Evolutionary conservation across 805 yeast species (phyloP).

Genomic region (Cyberlindnera saturnus): DNA sequence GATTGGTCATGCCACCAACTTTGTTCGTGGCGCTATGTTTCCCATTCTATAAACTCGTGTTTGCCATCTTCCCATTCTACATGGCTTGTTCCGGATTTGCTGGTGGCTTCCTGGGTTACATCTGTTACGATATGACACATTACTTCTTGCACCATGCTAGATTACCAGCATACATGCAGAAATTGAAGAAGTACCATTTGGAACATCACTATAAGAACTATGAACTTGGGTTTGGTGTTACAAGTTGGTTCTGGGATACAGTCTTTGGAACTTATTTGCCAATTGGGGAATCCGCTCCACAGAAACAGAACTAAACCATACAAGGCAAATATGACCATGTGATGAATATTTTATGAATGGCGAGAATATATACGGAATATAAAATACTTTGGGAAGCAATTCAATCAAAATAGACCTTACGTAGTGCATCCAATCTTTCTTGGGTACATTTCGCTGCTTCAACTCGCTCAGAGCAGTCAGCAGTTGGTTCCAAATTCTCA

Average conservation of each 20-base stretch:
- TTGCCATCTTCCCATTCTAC: conserved; percentile 68
- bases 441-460: no score
- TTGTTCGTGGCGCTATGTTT: conserved; percentile 62
- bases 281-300: conserved; percentile 17
- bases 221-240: conserved; percentile 95
- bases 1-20: conserved; percentile 96
- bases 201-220: conserved; percentile 98
- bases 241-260: conserved; percentile 88
- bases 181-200: conserved; percentile 81
- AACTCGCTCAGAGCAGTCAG: no score
- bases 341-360: conserved; percentile 1
- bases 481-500: no score
- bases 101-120: conserved; percentile 93
- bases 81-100: conserved; percentile 90
- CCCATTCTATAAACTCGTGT: conserved; percentile 80
- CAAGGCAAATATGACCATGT: neutral
- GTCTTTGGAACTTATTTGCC: conserved; percentile 80
- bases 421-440: conserved; percentile 9
- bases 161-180: conserved; percentile 72
- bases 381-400: neutral
- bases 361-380: neutral
- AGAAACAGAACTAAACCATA: conserved; percentile 6
- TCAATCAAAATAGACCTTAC: conserved; percentile 11
- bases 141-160: conserved; percentile 86
- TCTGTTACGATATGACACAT: conserved; percentile 89